These are phyloP conservation scores for Alternaria tenuissima DNA, from an alignment of 2,329 filamentous ascomycete species.

Conservation along the genomic window DNA sequence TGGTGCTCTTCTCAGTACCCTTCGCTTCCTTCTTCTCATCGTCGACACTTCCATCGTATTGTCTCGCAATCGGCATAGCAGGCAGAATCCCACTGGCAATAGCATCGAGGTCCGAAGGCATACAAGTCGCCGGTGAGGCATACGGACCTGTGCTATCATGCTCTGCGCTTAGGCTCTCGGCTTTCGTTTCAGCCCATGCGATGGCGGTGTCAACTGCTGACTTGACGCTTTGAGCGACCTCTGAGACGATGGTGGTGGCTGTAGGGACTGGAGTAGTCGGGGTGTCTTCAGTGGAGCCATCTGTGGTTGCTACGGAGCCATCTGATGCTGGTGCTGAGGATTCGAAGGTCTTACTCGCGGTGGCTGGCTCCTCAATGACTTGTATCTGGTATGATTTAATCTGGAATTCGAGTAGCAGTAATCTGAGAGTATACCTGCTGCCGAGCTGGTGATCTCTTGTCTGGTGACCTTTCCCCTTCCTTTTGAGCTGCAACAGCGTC, in stretches of 20 bases:
- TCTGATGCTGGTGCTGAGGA: slow-evolving; percentile 19
- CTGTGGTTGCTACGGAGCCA: slow-evolving; percentile 15
- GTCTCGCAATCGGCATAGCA: slow-evolving; percentile 21
- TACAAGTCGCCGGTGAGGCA: slow-evolving; percentile 41
- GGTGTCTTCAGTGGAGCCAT: slow-evolving; percentile 17
- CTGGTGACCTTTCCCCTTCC: not conserved
- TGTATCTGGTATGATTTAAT: not conserved
- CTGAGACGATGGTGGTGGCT: slow-evolving; percentile 26
- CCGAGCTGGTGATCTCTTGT: not conserved
- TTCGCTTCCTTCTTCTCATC: not conserved
- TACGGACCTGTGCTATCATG: slow-evolving; percentile 44
- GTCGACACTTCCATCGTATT: not conserved
- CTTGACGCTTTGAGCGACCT: slow-evolving; percentile 29
- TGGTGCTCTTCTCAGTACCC: not conserved
- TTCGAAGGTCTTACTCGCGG: not conserved
- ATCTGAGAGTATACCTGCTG: slow-evolving; percentile 5
- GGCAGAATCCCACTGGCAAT: slow-evolving; percentile 43
- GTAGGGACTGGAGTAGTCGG: not conserved
- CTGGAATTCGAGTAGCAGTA: not conserved
- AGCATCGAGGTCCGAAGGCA: slow-evolving; percentile 44
- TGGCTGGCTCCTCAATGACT: not conserved
- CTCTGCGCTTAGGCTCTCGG: slow-evolving; percentile 27
- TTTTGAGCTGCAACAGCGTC: slow-evolving; percentile 21
- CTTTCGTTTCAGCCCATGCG: slow-evolving; percentile 40
- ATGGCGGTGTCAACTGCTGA: slow-evolving; percentile 30